Evolutionary conservation across 169 alveolate genomes (phyloP), one percentile per base, ranked within the genome.

Genomic region (Eimeria tenella): DNA sequence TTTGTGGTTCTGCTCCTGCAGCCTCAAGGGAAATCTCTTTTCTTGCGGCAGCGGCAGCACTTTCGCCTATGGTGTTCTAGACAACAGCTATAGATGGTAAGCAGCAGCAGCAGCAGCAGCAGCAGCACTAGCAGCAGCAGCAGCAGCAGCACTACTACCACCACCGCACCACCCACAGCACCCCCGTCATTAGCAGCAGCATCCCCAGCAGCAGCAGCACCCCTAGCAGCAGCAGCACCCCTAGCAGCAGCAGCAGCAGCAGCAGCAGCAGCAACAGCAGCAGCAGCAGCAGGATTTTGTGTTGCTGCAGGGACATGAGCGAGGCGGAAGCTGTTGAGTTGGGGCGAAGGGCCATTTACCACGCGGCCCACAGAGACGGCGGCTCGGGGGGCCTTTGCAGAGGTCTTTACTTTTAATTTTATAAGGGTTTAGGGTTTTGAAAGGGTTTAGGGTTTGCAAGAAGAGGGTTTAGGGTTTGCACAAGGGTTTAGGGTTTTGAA

Each of bases 371-470:
- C 95, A 98, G 99, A 95, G 99, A 99, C 95, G 99, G 99, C 55
- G 99, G 98, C 90, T 98, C 99, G 31, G 99, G 99, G 53, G 99
- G 99, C 77, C 98, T 97, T 93, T 99, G 98, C 83, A 98, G 99
- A 83, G 95, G 95, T 93, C 49, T 49, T 83, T n/a, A n/a, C n/a
- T n/a, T n/a, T n/a, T n/a, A n/a, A n/a, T n/a, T n/a, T n/a, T n/a
- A n/a, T n/a, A n/a, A n/a, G n/a, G n/a, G n/a, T n/a, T n/a, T n/a
- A n/a, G n/a, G n/a, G n/a, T n/a, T n/a, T n/a, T n/a, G n/a, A n/a
- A n/a, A n/a, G n/a, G n/a, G n/a, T 82, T 31, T 56, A n/a, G n/a
- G n/a, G n/a, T n/a, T n/a, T n/a, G n/a, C n/a, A n/a, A n/a, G n/a
- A n/a, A n/a, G n/a, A n/a, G n/a, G n/a, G n/a, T n/a, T n/a, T n/a